Base-by-base conservation (phyloP, 768 basidiomycete genomes). In the Glaciozyma antarctica region DNA sequence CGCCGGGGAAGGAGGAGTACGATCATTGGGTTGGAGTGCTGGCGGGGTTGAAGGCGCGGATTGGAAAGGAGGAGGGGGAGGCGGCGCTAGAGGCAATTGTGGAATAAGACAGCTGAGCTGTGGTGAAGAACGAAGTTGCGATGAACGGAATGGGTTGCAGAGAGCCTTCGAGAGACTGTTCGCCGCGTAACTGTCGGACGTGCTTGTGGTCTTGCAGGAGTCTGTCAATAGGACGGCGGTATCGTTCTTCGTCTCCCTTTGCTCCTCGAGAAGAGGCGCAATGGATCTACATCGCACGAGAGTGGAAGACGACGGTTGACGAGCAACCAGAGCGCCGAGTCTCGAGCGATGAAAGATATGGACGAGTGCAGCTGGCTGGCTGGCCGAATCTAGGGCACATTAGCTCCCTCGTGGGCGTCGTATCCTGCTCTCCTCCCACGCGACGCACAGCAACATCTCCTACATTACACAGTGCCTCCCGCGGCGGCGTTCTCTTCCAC, bases 181-280 rank as follows among this genome's bases (percentile, higher is more conserved):
- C 67, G 80, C 88, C 87, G 82, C 90, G 89, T 90, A 93, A 91
- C 90, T 93, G 90, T 93, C 90, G 83, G 85, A 86, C 80, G 80
- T 78, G 79, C 79, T 62, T 78, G 70, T 84, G 78, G 69, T 73
- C 78, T 74, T 64, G 77, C 78, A 80, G 79, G 83, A 78, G 84
- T 84, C 84, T 87, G 89, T 90, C 90, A 91, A 86, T 84, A 78
- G 69, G 81, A 86, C 85, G 79, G 80, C 57, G 41, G 63, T 47
- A 63, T 52, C 77, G 17, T 86, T 32, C 87, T 71, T 87, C 22
- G 52, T 57, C 30, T 64, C 41, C 43, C 62, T 30, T 44, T 49
- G 41, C 41, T 16, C 34, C 5, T 45, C 55, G 24, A 8, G 22
- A 44, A 59, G 13, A 32, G 32, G 16, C 43, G 49, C 54, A 30